Percentiles rank a stretch among this genome's conserved stretches.
Evolutionary conservation across 2,329 filamentous ascomycete genomes (phyloP).

Genomic region (Aspergillus unguis): DNA sequence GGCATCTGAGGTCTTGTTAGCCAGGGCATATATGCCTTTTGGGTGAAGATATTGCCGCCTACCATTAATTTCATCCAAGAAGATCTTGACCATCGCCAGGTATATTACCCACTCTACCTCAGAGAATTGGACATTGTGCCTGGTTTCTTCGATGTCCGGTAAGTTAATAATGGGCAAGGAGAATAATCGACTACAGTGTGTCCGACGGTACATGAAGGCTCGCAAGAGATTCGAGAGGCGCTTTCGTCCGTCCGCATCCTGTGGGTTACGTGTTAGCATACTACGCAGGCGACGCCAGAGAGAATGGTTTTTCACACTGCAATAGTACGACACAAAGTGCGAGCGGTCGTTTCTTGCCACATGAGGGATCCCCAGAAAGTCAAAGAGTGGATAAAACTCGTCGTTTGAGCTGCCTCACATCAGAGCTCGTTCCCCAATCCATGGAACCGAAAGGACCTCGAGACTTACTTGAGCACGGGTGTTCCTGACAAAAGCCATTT

Average conservation of each 20-base stretch:
- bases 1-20: conserved; percentile 31
- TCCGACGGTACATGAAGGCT: conserved; percentile 54
- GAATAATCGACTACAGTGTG: conserved; percentile 54
- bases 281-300: neutral
- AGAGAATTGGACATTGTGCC: conserved; percentile 49
- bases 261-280: neutral
- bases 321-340: conserved; percentile 26
- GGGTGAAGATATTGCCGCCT: neutral
- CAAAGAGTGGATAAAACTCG: conserved; percentile 41
- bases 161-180: conserved; percentile 53
- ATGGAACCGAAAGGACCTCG: too few relatives aligned
- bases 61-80: conserved; percentile 31
- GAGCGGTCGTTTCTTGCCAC: conserved; percentile 19
- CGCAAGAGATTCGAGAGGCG: conserved; percentile 30
- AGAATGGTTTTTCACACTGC: conserved; percentile 15
- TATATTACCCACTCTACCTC: conserved; percentile 53
- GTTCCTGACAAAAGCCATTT: conserved; percentile 42
- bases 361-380: conserved; percentile 34
- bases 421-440: neutral
- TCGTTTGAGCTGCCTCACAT: conserved; percentile 24
- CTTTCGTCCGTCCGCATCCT: conserved; percentile 13
- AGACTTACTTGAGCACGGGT: conserved; percentile 36
- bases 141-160: conserved; percentile 47
- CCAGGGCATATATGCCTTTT: neutral
- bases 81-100: conserved; percentile 47